A percentile compares a stretch with the other conserved stretches of the same genome.
Conservation (phyloP, 2,329 filamentous ascomycete species). For the Zymoseptoria ardabiliae region DNA sequence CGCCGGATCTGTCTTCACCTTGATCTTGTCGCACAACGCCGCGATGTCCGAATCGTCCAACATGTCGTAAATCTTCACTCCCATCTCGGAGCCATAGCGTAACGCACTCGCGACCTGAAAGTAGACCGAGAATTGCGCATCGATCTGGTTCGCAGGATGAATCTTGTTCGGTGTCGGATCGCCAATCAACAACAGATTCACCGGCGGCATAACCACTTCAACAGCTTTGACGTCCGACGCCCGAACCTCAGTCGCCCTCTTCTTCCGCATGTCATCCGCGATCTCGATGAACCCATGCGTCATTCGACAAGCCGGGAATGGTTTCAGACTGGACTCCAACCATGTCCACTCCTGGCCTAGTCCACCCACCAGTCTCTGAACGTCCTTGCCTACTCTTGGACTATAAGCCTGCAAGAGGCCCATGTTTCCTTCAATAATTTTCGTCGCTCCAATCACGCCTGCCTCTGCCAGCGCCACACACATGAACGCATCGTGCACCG, state of each 20-base stretch:
- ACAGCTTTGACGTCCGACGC: conserved; percentile 16
- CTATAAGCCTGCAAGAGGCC: conserved; percentile 27
- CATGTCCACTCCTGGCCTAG: conserved; percentile 24
- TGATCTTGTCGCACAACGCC: conserved; percentile 20
- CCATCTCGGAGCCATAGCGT: conserved; percentile 23
- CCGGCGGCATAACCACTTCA: conserved; percentile 16
- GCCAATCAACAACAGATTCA: conserved; percentile 27
- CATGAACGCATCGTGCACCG: conserved; percentile 34
- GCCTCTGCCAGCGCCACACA: conserved; percentile 31
- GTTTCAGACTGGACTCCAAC: conserved; percentile 23
- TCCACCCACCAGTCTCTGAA: conserved; percentile 14
- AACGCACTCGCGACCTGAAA: conserved; percentile 29
- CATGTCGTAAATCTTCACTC: conserved; percentile 23
- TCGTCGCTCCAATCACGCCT: conserved; percentile 26
- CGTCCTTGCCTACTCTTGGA: conserved; percentile 18
- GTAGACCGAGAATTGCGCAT: conserved; percentile 32
- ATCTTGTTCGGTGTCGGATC: conserved; percentile 30
- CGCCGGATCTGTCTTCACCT: conserved; percentile 15
- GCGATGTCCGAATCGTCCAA: conserved; percentile 18
- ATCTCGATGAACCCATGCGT: conserved; percentile 29
- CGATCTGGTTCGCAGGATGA: conserved; percentile 30
- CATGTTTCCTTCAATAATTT: conserved; percentile 24
- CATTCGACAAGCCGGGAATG: conserved; percentile 28
- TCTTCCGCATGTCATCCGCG: conserved; percentile 15
- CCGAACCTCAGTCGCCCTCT: neutral